Evolutionary conservation across 495 filamentous ascomycete genomes (phyloP), one percentile per base, ranked within the genome.

Genomic region (Tuber melanosporum): DNA sequence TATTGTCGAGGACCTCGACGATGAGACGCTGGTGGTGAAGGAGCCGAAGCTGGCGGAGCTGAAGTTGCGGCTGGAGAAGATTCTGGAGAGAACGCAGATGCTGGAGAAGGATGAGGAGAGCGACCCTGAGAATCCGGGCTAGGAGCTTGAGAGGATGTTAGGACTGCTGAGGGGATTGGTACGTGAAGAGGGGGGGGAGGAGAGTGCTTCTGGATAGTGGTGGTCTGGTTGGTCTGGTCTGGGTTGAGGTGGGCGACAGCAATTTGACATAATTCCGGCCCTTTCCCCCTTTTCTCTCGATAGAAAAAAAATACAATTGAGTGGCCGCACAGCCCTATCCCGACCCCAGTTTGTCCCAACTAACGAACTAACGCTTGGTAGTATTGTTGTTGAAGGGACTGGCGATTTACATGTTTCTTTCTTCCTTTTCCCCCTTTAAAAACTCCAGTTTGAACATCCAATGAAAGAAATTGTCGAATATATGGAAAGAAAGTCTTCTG

Each of bases 11-110:
- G 85, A 88, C 70, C 85, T 88, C 32, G 87, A 88, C 75, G 87
- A 88, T 70, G 83, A 86, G 76, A 85, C 86, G 43, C 77, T 87
- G 3, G 80, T 88, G 3, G 83, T 88, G 52, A 88, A 88, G 77
- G 84, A 85, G 62, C 62, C 77, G 32, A 82, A 90, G 85, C 83
- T 92, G 10, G 86, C 88, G 17, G 89, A 91, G 85, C 88, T 92
- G 76, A 92, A 90, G 83, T 85, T 88, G 75, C 84, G 89, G 36
- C 88, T 92, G 75, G 88, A 93, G 80, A 86, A 87, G 81, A 89
- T 91, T 3, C 85, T 89, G 36, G 86, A 87, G 70, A 83, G 80
- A 72, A 82, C 80, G 71, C 87, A 89, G 80, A 82, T 91, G 80
- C 85, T 88, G 81, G 85, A 88, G 81, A 90, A 91, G 82, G 87